Conservation (phyloP, 495 filamentous ascomycete genomes). For the Aspergillus sparsus region DNA sequence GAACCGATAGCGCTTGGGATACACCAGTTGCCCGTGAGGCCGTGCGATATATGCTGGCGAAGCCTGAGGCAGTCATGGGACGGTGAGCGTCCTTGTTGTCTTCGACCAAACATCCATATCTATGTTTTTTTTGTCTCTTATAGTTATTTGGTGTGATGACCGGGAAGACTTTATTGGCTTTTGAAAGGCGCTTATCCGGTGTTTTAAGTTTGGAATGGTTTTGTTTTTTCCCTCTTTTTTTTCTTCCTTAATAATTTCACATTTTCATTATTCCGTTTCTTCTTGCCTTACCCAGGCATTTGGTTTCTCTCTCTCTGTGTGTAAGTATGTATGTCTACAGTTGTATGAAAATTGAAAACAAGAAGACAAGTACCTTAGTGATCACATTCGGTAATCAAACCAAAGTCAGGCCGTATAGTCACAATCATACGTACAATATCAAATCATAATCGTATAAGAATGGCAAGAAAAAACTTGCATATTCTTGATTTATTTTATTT, state of each 20-base stretch:
- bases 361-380: too few relatives aligned
- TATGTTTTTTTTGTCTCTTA: not conserved
- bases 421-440: too few relatives aligned
- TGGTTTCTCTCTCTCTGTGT: too few relatives aligned
- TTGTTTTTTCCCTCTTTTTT: slow-evolving; percentile 25
- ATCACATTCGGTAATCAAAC: too few relatives aligned
- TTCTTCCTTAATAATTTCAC: slow-evolving; percentile 11
- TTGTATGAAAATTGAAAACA: too few relatives aligned
- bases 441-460: too few relatives aligned
- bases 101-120: slow-evolving; percentile 7
- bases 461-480: too few relatives aligned
- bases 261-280: slow-evolving; percentile 5
- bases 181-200: slow-evolving; percentile 39
- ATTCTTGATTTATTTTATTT: too few relatives aligned
- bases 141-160: slow-evolving; percentile 8
- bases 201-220: slow-evolving; percentile 36
- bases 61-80: slow-evolving; percentile 41
- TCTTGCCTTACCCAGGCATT: not conserved
- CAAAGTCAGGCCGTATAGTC: too few relatives aligned
- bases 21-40: slow-evolving; percentile 48
- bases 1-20: slow-evolving; percentile 56
- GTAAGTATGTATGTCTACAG: not conserved
- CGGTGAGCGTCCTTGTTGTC: slow-evolving; percentile 19
- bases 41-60: slow-evolving; percentile 52
- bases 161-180: not conserved